A percentile compares a stretch with the other conserved stretches of the same genome.
These are phyloP conservation scores for Didymella sp. DNA, from an alignment of 2,329 filamentous ascomycete species.

Conservation along the genomic window DNA sequence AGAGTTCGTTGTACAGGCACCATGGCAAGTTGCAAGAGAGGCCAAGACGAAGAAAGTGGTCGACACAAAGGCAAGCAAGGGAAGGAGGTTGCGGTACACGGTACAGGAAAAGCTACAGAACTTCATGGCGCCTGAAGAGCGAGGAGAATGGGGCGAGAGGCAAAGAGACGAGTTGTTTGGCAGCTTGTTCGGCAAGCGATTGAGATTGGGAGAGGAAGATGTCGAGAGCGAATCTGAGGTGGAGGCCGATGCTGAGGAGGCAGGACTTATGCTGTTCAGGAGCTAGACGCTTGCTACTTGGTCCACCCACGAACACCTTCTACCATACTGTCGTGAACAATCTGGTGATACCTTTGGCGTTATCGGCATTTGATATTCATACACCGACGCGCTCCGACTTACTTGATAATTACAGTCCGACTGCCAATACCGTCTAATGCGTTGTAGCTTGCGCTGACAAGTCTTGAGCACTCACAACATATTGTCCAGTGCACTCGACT, in stretches of 20 bases:
- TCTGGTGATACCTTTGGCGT: neutral
- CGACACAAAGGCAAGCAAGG: slow-evolving; percentile 94
- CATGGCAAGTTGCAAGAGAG: slow-evolving; percentile 73
- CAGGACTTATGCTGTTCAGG: slow-evolving; percentile 51
- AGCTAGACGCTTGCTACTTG: slow-evolving; percentile 26
- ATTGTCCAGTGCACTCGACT: neutral
- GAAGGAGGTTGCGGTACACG: slow-evolving; percentile 89
- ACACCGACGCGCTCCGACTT: slow-evolving; percentile 20
- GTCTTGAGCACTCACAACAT: neutral
- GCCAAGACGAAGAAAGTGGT: slow-evolving; percentile 85
- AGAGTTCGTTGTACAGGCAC: slow-evolving; percentile 55
- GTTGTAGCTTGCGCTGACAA: neutral
- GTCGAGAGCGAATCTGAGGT: slow-evolving; percentile 47
- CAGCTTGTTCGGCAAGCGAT: slow-evolving; percentile 57
- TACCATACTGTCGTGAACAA: neutral
- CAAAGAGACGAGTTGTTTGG: slow-evolving; percentile 72
- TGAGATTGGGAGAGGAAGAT: slow-evolving; percentile 55
- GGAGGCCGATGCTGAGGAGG: slow-evolving; percentile 46
- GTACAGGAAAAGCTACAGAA: slow-evolving; percentile 98
- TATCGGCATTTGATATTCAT: slow-evolving; percentile 9
- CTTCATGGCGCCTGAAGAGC: slow-evolving; percentile 93
- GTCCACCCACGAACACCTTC: neutral
- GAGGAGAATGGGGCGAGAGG: slow-evolving; percentile 77
- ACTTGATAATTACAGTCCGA: slow-evolving; percentile 17
- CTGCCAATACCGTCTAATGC: neutral